A percentile compares a stretch with the other conserved stretches of the same genome.
Evolutionary conservation across 2,329 filamentous ascomycete genomes (phyloP).

Genomic region (Pseudogymnoascus sp.): DNA sequence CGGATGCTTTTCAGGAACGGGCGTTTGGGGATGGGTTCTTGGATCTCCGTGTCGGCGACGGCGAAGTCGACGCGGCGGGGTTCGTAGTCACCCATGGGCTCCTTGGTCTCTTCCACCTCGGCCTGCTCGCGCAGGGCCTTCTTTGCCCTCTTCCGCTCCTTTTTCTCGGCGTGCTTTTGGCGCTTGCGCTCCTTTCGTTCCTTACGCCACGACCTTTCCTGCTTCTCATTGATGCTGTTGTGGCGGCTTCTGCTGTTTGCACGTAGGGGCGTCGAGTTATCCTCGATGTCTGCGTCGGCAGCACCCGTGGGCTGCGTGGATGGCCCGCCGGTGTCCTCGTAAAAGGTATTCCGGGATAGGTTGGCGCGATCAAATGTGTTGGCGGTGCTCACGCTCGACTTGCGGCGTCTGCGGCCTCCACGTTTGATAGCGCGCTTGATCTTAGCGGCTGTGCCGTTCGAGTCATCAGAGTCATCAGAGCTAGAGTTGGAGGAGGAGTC

Average conservation of each 20-base stretch:
- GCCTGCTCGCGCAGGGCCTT: slow-evolving; percentile 14
- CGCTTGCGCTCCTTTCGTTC: slow-evolving; percentile 33
- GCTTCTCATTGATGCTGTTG: slow-evolving; percentile 21
- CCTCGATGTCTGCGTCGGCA: neutral
- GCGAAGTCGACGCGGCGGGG: slow-evolving; percentile 56
- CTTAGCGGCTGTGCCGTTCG: slow-evolving; percentile 66
- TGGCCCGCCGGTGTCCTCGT: neutral
- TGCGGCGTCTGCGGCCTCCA: slow-evolving; percentile 58
- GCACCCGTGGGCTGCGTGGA: neutral
- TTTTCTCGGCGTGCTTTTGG: slow-evolving; percentile 36
- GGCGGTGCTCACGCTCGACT: slow-evolving; percentile 52
- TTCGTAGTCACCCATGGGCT: slow-evolving; percentile 30
- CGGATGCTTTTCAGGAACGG: slow-evolving; percentile 55
- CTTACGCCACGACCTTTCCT: slow-evolving; percentile 25
- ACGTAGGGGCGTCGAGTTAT: neutral
- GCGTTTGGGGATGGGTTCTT: slow-evolving; percentile 31
- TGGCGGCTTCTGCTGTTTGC: slow-evolving; percentile 21
- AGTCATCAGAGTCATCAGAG: slow-evolving; percentile 61
- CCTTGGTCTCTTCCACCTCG: slow-evolving; percentile 17
- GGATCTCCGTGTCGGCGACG: slow-evolving; percentile 32
- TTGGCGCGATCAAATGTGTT: slow-evolving; percentile 7
- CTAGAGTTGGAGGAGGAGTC: slow-evolving; percentile 59
- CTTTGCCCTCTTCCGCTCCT: slow-evolving; percentile 21
- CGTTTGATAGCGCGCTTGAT: slow-evolving; percentile 67
- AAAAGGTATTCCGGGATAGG: slow-evolving; percentile 18